phyloP scores from a whole-genome alignment of 106 monocot species.

The Allium sativum region DNA sequence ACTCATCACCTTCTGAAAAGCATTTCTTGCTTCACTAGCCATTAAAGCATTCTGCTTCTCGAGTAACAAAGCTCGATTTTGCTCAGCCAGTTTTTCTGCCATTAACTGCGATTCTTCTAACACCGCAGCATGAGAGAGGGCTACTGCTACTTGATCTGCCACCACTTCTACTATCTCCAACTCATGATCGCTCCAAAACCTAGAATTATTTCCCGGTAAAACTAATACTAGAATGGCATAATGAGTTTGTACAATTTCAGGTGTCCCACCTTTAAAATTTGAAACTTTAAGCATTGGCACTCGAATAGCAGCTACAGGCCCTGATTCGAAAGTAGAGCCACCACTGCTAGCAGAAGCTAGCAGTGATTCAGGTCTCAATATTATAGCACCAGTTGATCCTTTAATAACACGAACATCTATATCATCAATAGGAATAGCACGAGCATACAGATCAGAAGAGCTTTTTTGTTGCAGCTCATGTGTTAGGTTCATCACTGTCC shows the following conservation, averaged over 20 bases:
- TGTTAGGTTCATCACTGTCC: slow-evolving; percentile 32
- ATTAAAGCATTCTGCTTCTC: slow-evolving; percentile 38
- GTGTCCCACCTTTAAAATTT: slow-evolving; percentile 53
- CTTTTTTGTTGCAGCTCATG: slow-evolving; percentile 29
- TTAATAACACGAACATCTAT: slow-evolving; percentile 32
- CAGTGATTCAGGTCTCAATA: slow-evolving; percentile 24
- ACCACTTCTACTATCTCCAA: slow-evolving; percentile 58
- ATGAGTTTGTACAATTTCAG: slow-evolving; percentile 32
- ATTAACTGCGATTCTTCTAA: slow-evolving; percentile 64
- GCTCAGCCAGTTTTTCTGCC: slow-evolving; percentile 47
- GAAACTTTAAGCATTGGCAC: slow-evolving; percentile 63
- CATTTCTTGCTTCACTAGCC: slow-evolving; percentile 51
- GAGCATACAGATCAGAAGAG: slow-evolving; percentile 2
- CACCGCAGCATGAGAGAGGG: slow-evolving; percentile 66
- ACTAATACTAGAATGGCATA: slow-evolving; percentile 61
- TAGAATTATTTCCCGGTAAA: slow-evolving; percentile 31
- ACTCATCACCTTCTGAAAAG: slow-evolving; percentile 51
- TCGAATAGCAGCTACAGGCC: slow-evolving; percentile 47
- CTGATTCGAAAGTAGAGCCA: slow-evolving; percentile 12
- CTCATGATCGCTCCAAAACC: slow-evolving; percentile 41
- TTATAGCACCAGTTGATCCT: slow-evolving; percentile 16
- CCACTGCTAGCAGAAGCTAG: slow-evolving; percentile 44
- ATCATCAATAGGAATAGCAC: slow-evolving; percentile 25
- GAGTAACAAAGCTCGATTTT: slow-evolving; percentile 39
- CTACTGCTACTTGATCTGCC: slow-evolving; percentile 72